Base-by-base conservation (phyloP, 495 filamentous ascomycete species). In the Hyaloscypha variabilis region DNA sequence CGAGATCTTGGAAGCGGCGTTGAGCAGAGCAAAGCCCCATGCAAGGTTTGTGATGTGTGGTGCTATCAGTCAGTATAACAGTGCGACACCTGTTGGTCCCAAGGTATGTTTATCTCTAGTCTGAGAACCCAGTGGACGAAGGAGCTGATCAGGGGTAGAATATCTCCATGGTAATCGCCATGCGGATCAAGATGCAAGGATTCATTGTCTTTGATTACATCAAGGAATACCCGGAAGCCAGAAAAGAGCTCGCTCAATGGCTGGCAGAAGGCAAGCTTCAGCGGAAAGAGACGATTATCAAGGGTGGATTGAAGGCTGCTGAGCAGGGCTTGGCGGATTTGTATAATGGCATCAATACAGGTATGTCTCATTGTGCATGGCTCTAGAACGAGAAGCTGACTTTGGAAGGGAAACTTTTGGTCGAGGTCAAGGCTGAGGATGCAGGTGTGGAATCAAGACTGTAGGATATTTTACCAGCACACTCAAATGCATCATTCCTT, bases 31-130 rank as follows among this genome's bases (percentile, higher is more conserved):
- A 63, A 85, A 85, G 69, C 66, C 72, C 57, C 71, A 74, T 69
- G 81, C 87, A 0, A 81, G 88, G 21, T 82, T 91, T 70, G 84
- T 86, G 24, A 84, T 86, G 60, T 89, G 87, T 72, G 88, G 88
- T 13, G 76, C 80, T 17, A 80, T 80, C 66, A 74, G 72, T 31
- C 74, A 77, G 53, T 83, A 83, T 68, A 83, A 83, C 67, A 60
- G 49, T 3, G 29, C 71, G 21, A 53, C 52, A n/a, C 71, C 65
- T 11, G 69, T 71, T 50, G 65, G 73, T 34, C 71, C 73, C 60
- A 51, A 72, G 65, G 75, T 51, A 72, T 58, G 13, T 28, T 2
- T 28, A 28, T 14, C 17, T 19, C 55, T 8, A 0, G 17, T 56
- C 21, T 11, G 29, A 11, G n/a, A 36, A 3, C 4, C 14, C 11